phyloP scores from a whole-genome alignment of 768 basidiomycete species.

The Mycena vitilis region DNA sequence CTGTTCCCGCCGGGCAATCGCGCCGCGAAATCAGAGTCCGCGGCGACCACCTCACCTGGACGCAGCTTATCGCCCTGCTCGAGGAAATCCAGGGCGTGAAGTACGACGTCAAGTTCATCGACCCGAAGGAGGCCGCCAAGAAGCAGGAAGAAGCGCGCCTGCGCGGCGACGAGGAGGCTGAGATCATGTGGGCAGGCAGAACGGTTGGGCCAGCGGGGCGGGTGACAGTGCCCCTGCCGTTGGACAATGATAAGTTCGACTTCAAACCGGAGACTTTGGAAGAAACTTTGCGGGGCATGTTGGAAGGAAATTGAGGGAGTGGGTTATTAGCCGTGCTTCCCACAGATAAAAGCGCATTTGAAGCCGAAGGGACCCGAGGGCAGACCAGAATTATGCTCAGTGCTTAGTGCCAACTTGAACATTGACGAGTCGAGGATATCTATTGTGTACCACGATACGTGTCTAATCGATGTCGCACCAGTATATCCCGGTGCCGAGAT shows the following conservation, averaged over 20 bases:
- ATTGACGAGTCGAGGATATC: too few relatives aligned
- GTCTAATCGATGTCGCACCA: constrained; percentile 12
- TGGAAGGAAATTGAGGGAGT: too few relatives aligned
- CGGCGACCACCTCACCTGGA: constrained; percentile 12
- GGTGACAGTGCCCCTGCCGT: constrained; percentile 8
- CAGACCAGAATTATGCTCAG: too few relatives aligned
- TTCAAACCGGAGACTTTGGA: constrained; percentile 14
- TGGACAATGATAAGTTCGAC: constrained; percentile 23
- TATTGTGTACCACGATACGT: too few relatives aligned
- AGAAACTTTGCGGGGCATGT: constrained; percentile 2
- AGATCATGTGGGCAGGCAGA: constrained; percentile 18
- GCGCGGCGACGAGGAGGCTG: constrained; percentile 14
- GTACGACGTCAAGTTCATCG: constrained; percentile 8
- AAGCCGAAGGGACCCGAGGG: too few relatives aligned
- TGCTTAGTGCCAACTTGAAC: too few relatives aligned
- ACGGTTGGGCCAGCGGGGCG: background rate
- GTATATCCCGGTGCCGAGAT: background rate
- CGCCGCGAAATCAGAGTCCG: constrained; percentile 18
- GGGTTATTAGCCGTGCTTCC: too few relatives aligned
- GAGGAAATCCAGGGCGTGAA: constrained; percentile 22
- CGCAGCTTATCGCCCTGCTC: constrained; percentile 14
- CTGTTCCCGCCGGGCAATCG: constrained; percentile 1
- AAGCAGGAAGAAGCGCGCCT: constrained; percentile 21
- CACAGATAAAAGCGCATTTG: too few relatives aligned
- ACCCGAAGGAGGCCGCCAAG: constrained; percentile 12